These are phyloP conservation scores for Phlebiopsis flavidoalba DNA, from an alignment of 768 basidiomycete genomes.

Conservation along the genomic window DNA sequence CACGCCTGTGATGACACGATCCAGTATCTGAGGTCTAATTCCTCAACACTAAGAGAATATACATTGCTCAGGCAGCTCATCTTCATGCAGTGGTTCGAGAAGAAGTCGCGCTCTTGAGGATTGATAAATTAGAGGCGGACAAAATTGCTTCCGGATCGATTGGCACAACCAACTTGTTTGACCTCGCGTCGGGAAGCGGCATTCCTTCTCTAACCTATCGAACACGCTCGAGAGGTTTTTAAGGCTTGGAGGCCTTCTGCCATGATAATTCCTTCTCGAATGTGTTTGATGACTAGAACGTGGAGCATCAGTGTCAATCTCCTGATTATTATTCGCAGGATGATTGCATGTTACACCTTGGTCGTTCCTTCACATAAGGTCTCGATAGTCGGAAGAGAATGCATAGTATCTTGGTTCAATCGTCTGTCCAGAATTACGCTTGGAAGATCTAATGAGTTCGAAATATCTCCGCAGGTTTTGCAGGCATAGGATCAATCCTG, in stretches of 20 bases:
- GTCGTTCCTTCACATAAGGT: slow-evolving; percentile 77
- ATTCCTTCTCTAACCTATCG: slow-evolving; percentile 60
- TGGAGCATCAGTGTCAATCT: not conserved
- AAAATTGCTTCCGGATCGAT: slow-evolving; percentile 83
- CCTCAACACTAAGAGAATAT: not conserved
- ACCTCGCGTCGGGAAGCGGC: slow-evolving; percentile 91
- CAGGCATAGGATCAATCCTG: slow-evolving; percentile 39
- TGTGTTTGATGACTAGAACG: slow-evolving; percentile 79
- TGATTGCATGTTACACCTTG: slow-evolving; percentile 74
- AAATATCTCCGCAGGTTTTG: slow-evolving; percentile 84
- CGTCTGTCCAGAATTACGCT: slow-evolving; percentile 80
- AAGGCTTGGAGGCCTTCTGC: slow-evolving; percentile 74
- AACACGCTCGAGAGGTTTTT: slow-evolving; percentile 74
- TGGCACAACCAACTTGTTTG: slow-evolving; percentile 64
- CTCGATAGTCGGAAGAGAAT: slow-evolving; percentile 72
- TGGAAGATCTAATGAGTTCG: slow-evolving; percentile 84
- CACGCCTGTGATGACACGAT: slow-evolving; percentile 46
- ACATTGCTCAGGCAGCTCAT: slow-evolving; percentile 92
- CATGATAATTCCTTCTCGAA: slow-evolving; percentile 87
- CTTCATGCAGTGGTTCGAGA: slow-evolving; percentile 91
- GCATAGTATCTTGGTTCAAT: slow-evolving; percentile 75
- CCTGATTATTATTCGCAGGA: slow-evolving; percentile 26
- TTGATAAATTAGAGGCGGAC: slow-evolving; percentile 83
- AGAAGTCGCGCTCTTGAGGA: slow-evolving; percentile 94
- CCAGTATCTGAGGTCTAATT: not conserved